Evolutionary conservation across 306 rosid species (phyloP), one percentile per base, ranked within the genome.

Genomic region (Boehmeria nivea): DNA sequence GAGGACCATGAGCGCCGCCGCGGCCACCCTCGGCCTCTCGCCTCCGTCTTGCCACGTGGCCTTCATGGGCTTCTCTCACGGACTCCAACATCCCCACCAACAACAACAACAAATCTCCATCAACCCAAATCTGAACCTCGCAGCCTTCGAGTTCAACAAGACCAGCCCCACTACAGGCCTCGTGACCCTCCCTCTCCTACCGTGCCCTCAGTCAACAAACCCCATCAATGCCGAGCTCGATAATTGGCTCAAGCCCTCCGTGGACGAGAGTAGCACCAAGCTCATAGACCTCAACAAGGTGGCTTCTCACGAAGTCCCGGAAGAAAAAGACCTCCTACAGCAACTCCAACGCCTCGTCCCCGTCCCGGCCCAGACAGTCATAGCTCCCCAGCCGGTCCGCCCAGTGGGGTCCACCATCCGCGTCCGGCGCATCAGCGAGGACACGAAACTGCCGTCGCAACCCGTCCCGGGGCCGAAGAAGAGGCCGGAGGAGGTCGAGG

Each of bases 381-480:
- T 87, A 9, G 48, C 83, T 3, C 99, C 99, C 4, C 87, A 77
- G 40, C 87, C 95, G 4, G 49, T 87, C 62, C 87, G 99, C 8
- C 99, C 87, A 0, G 73, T 87, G 17, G 89, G 86, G 1, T 91
- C 99, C 1, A 76, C 63, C 78, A 83, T 87, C 33, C 71, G 65
- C 23, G 86, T 91, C 5, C 89, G 91, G 12, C 71, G 81, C 61
- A 83, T 87, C 37, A 75, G 51, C 4, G 72, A 80, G 64, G 76
- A 68, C 28, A 61, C 67, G 1, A 48, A 26, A 16, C 25, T 59
- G 27, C 28, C 37, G 36, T 26, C 4, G 1, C 8, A 16, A 1
- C 40, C 28, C 0, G 33, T 33, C 25, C 72, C 68, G 49, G 20
- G 45, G 14, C 67, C 69, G 0, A 87, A 71, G 66, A 78, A 50